These are phyloP conservation scores for Trametes coccinea DNA, from an alignment of 768 basidiomycete genomes.

Conservation along the genomic window DNA sequence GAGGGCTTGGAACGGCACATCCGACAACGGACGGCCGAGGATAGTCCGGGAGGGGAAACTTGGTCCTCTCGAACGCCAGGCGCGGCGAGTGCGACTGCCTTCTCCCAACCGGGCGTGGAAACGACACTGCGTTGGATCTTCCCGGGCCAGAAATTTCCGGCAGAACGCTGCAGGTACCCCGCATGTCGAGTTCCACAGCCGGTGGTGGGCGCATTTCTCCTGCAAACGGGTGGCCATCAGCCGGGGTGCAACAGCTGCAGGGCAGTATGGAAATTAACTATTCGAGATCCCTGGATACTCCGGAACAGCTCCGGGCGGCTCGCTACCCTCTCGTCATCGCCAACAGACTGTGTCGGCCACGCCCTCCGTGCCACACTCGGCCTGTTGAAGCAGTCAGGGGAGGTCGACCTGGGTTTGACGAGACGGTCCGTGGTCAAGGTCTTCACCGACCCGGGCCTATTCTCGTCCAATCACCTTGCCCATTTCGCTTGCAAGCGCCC, in stretches of 20 bases:
- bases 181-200: not conserved
- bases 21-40: constrained; percentile 42
- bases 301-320: constrained; percentile 13
- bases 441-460: not conserved
- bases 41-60: constrained; percentile 42
- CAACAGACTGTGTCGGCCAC: not conserved
- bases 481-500: not conserved
- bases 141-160: constrained; percentile 13
- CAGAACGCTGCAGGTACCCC: not conserved
- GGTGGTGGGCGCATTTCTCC: not conserved
- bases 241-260: not conserved
- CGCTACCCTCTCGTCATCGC: not conserved
- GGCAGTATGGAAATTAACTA: constrained; percentile 9
- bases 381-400: not conserved
- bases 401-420: constrained; percentile 1
- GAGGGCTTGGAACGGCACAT: constrained; percentile 38
- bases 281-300: constrained; percentile 17
- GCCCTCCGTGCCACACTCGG: not conserved
- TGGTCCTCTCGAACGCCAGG: constrained; percentile 7
- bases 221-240: not conserved
- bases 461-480: not conserved
- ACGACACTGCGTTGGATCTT: constrained; percentile 1
- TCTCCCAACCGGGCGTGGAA: constrained; percentile 17
- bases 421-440: not conserved
- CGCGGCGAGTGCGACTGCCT: constrained; percentile 8